A percentile compares a stretch with the other conserved stretches of the same genome.
These are phyloP conservation scores for Amanita muscaria DNA, from an alignment of 768 basidiomycete genomes.

Conservation along the genomic window DNA sequence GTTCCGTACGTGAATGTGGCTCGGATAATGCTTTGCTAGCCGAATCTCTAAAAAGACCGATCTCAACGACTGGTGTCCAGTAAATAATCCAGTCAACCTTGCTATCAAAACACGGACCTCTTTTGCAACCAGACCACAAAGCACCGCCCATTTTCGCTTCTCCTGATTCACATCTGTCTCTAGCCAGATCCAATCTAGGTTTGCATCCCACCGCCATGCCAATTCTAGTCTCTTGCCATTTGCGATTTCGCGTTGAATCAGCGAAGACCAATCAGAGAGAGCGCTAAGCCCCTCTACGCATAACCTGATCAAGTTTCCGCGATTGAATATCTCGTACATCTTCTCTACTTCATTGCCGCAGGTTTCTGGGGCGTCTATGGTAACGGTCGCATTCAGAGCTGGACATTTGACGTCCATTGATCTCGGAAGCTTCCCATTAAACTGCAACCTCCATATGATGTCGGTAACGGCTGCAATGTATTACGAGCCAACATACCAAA, in stretches of 20 bases:
- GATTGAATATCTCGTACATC: slow-evolving; percentile 44
- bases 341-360: slow-evolving; percentile 30
- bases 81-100: slow-evolving; percentile 4
- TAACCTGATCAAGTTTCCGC: slow-evolving; percentile 52
- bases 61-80: slow-evolving; percentile 20
- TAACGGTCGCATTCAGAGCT: slow-evolving; percentile 53
- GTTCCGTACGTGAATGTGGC: slow-evolving; percentile 33
- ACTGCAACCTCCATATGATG: slow-evolving; percentile 42
- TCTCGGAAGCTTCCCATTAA: slow-evolving; percentile 65
- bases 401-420: slow-evolving; percentile 68
- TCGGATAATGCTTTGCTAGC: slow-evolving; percentile 59
- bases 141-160: slow-evolving; percentile 57
- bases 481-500: slow-evolving; percentile 44
- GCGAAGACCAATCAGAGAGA: slow-evolving; percentile 51
- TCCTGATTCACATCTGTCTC: slow-evolving; percentile 57
- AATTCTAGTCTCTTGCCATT: slow-evolving; percentile 58
- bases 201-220: slow-evolving; percentile 67
- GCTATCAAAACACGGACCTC: slow-evolving; percentile 38
- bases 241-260: slow-evolving; percentile 45
- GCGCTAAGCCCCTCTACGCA: slow-evolving; percentile 48
- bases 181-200: slow-evolving; percentile 83
- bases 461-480: slow-evolving; percentile 1
- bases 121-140: slow-evolving; percentile 67
- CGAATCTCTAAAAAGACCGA: slow-evolving; percentile 66
- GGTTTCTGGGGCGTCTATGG: slow-evolving; percentile 54